Percentiles rank a stretch among this genome's conserved stretches.
Conservation (phyloP, 257 asterid species). For the Asclepias syriaca region DNA sequence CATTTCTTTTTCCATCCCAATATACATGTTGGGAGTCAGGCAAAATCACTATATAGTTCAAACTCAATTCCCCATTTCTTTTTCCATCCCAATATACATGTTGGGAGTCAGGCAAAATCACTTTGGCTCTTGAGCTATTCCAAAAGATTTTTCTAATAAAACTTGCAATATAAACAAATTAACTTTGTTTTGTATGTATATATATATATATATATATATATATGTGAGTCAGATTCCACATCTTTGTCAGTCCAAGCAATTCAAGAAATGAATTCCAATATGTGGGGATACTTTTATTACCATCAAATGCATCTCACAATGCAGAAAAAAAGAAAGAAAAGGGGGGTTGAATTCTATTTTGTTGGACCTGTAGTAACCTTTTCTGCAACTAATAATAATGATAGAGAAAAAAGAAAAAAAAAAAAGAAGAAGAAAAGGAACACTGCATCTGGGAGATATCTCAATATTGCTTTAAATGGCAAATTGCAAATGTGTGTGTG, state of each 20-base stretch:
- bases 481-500: background rate
- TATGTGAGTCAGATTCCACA: background rate
- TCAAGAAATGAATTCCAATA: background rate
- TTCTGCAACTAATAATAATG: background rate
- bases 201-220: too few relatives aligned
- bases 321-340: background rate
- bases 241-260: background rate
- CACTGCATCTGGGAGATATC: background rate
- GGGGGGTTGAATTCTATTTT: background rate
- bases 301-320: background rate
- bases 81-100: too few relatives aligned
- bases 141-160: background rate
- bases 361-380: background rate
- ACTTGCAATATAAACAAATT: background rate
- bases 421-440: background rate
- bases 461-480: background rate
- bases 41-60: too few relatives aligned
- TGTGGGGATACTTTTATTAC: background rate
- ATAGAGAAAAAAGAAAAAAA: too few relatives aligned
- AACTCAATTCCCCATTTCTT: too few relatives aligned
- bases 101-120: too few relatives aligned
- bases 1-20: too few relatives aligned
- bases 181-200: too few relatives aligned
- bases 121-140: background rate
- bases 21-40: too few relatives aligned